A percentile compares a stretch with the other conserved stretches of the same genome.
Conservation (phyloP, 208 protist species). For the Jaenimonas drosophilae region DNA sequence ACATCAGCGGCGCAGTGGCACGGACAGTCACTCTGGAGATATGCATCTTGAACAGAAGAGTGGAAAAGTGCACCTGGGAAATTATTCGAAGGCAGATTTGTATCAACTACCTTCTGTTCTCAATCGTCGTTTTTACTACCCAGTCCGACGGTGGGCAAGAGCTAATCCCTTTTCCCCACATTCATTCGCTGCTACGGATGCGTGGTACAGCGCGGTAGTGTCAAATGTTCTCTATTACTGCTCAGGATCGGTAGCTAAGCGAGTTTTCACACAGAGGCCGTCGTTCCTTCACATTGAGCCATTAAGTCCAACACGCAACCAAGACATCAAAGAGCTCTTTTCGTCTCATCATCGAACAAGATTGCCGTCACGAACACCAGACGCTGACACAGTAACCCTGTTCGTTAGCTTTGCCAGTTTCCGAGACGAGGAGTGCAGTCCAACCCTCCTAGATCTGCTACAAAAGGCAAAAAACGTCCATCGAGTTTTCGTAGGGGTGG, state of each 20-base stretch:
- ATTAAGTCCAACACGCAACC: neutral
- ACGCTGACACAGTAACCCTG: slow-evolving; percentile 30
- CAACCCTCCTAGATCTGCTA: slow-evolving; percentile 68
- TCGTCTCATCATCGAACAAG: neutral
- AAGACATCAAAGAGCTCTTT: neutral
- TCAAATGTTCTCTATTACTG: slow-evolving; percentile 7
- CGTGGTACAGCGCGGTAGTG: slow-evolving; percentile 41
- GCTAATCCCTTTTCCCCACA: slow-evolving; percentile 19
- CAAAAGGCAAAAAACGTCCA: slow-evolving; percentile 47
- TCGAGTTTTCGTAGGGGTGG: slow-evolving; percentile 74
- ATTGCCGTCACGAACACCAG: neutral
- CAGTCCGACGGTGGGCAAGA: slow-evolving; percentile 27
- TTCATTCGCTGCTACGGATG: slow-evolving; percentile 11
- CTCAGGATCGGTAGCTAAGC: too few species aligned
- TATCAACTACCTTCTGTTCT: too few species aligned
- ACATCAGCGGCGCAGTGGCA: too few species aligned
- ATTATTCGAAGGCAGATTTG: too few species aligned
- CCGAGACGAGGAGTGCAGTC: slow-evolving; percentile 74
- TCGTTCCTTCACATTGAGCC: neutral
- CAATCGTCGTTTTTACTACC: slow-evolving; percentile 47
- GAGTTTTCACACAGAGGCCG: too few species aligned
- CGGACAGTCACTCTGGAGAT: too few species aligned
- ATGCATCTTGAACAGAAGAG: neutral
- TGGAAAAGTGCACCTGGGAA: neutral
- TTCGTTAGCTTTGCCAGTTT: slow-evolving; percentile 88